Base-by-base conservation (phyloP, 352 stramenopile species). In the Globisporangium barbulae region DNA sequence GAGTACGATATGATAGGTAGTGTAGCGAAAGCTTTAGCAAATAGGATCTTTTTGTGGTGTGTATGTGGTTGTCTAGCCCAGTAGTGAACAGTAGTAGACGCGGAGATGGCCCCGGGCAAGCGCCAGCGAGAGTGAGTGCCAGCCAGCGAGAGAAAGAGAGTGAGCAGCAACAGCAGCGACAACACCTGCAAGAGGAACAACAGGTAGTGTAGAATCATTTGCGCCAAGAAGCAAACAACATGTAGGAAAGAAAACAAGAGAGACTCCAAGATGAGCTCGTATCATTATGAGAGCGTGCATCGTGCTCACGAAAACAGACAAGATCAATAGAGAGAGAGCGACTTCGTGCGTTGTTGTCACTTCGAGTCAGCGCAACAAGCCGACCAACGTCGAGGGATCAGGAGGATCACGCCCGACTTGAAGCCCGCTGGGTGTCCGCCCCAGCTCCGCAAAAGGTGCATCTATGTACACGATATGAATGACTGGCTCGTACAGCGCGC, bases 1-100 rank as follows among this genome's bases (percentile, higher is more conserved):
- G 53, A 63, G 59, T 65, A 65, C 59, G 59, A 65, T 65, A 65
- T 65, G 59, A 65, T 65, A 63, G 56, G 56, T 62, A 65, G 59
- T 64, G 59, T 65, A 65, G 59, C 58, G 13, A 48, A 48, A 64
- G 59, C 59, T 59, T 58, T 65, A 65, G 59, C 50, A 58, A 56
- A 59, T 65, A 65, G 47, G 47, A 65, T 56, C 39, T 63, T 64
- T 64, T 64, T 64, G 45, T 64, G 48, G 59, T 59, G 45, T 64
- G 59, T 57, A 30, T 41, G 55, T 61, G 55, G 39, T 52, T 63
- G 45, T 28, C 8, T 53, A 52, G 28, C 31, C 45, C 56, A 52
- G 56, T 47, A 63, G 56, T 54, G 47, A 63, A 58, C 31, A 58
- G 31, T 45, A 63, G 56, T 63, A 63, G 56, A 63, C 47, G 42